Conservation (phyloP, 1,284 basidiomycete species). For the Hymenochaete sp. region DNA sequence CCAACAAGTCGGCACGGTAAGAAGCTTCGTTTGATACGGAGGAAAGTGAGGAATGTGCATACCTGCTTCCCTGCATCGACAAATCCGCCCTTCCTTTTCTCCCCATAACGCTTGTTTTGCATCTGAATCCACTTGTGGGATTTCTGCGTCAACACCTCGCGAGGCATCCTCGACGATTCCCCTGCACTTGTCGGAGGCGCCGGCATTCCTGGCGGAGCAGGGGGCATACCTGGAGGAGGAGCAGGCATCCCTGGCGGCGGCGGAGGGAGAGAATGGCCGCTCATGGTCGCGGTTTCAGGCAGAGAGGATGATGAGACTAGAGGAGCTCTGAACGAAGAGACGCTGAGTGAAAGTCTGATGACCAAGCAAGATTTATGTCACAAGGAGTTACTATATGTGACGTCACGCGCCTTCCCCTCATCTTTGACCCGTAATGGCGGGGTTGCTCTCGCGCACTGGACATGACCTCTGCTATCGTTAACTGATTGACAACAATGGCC, state of each 20-base stretch:
- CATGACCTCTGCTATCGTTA: neutral
- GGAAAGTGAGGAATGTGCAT: conserved; percentile 24
- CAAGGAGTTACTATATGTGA: neutral
- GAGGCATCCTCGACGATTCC: conserved; percentile 55
- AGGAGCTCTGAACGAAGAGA: conserved; percentile 13
- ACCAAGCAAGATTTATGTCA: neutral
- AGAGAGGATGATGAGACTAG: conserved; percentile 26
- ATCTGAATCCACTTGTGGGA: conserved; percentile 91
- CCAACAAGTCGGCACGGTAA: conserved; percentile 22
- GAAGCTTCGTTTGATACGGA: neutral
- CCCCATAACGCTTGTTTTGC: conserved; percentile 85
- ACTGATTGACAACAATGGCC: conserved; percentile 30
- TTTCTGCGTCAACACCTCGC: conserved; percentile 75
- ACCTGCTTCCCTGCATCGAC: conserved; percentile 93
- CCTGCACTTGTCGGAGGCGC: conserved; percentile 30
- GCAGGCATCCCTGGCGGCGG: conserved; percentile 54
- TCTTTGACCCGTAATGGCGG: neutral
- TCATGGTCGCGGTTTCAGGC: conserved; percentile 25
- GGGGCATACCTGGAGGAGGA: conserved; percentile 54
- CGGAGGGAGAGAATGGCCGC: conserved; percentile 48
- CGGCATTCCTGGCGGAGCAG: conserved; percentile 36
- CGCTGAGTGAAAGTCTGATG: conserved; percentile 4
- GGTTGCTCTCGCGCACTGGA: neutral
- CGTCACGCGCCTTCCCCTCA: neutral
- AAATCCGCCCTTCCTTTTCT: conserved; percentile 81